A percentile compares a stretch with the other conserved stretches of the same genome.
phyloP scores from a whole-genome alignment of 73 alveolate genomes.

The Tetrahymena malaccensis region DNA sequence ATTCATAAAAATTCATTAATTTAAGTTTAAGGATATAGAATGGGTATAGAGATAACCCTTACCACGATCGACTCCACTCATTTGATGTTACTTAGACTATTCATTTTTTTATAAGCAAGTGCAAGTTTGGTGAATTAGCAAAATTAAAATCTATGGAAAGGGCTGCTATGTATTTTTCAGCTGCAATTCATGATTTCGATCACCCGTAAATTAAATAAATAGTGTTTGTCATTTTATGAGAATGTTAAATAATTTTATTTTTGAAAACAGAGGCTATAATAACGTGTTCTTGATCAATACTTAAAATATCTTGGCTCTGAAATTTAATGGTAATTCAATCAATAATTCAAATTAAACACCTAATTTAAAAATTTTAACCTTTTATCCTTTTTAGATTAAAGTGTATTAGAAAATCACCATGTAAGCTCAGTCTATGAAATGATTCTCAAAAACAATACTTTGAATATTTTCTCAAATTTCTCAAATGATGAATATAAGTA shows the following conservation, averaged over 20 bases:
- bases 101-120: slow-evolving; percentile 48
- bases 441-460: slow-evolving; percentile 21
- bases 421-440: slow-evolving; percentile 46
- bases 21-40: not conserved
- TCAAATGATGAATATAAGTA: slow-evolving; percentile 39
- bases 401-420: slow-evolving; percentile 58
- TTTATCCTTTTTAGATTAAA: not conserved
- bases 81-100: slow-evolving; percentile 69
- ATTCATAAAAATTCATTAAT: not conserved
- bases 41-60: slow-evolving; percentile 36
- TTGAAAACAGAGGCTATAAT: slow-evolving; percentile 30
- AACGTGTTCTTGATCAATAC: slow-evolving; percentile 46
- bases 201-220: slow-evolving; percentile 43
- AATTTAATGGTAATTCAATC: slow-evolving; percentile 38
- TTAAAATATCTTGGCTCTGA: slow-evolving; percentile 35
- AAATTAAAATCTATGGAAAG: slow-evolving; percentile 48
- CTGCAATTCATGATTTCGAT: slow-evolving; percentile 64
- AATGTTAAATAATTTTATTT: no score
- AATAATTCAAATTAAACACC: not conserved
- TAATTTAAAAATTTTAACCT: not conserved
- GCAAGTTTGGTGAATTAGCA: slow-evolving; percentile 53
- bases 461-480: slow-evolving; percentile 2
- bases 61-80: slow-evolving; percentile 59
- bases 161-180: slow-evolving; percentile 50
- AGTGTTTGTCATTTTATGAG: no score